Percentiles rank a stretch among this genome's conserved stretches.
Evolutionary conservation across 2,329 filamentous ascomycete species (phyloP).

Genomic region (Byssochlamys sp.): DNA sequence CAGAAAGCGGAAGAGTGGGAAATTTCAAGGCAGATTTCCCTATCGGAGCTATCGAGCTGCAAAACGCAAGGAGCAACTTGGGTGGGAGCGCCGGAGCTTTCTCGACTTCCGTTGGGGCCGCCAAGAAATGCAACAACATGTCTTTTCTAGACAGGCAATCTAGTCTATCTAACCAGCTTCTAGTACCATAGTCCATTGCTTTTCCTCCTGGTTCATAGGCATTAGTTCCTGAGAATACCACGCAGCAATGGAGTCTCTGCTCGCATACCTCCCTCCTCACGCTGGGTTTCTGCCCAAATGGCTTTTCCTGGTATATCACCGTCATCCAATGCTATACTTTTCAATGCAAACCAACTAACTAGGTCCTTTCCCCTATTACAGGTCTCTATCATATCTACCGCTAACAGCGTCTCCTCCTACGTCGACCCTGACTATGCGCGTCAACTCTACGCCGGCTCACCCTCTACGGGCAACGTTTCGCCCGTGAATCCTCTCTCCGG

Average conservation of each 20-base stretch:
- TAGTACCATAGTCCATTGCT: neutral
- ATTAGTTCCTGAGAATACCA: neutral
- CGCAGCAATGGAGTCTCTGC: neutral
- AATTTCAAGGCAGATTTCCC: neutral
- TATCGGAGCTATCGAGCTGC: neutral
- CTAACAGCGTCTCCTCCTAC: constrained; percentile 80
- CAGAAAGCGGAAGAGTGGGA: constrained; percentile 3
- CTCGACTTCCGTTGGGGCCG: neutral
- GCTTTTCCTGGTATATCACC: constrained; percentile 49
- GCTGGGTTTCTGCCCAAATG: constrained; percentile 53
- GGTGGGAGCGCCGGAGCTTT: constrained; percentile 6
- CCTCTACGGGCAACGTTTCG: constrained; percentile 42
- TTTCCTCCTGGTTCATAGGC: neutral
- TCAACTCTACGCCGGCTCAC: constrained; percentile 62
- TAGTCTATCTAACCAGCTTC: neutral
- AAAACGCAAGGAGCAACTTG: constrained; percentile 1
- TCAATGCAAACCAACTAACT: constrained; percentile 1
- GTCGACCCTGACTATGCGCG: constrained; percentile 68
- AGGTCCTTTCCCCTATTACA: constrained; percentile 28
- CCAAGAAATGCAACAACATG: constrained; percentile 1
- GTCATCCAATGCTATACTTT: neutral
- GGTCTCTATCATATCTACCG: constrained; percentile 73
- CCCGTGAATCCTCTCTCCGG: constrained; percentile 64
- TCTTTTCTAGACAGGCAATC: neutral
- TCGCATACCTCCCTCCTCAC: constrained; percentile 26